Percentiles rank a stretch among this genome's conserved stretches.
These are phyloP conservation scores for Ascochyta pisi DNA, from an alignment of 2,329 filamentous ascomycete species.

Conservation along the genomic window DNA sequence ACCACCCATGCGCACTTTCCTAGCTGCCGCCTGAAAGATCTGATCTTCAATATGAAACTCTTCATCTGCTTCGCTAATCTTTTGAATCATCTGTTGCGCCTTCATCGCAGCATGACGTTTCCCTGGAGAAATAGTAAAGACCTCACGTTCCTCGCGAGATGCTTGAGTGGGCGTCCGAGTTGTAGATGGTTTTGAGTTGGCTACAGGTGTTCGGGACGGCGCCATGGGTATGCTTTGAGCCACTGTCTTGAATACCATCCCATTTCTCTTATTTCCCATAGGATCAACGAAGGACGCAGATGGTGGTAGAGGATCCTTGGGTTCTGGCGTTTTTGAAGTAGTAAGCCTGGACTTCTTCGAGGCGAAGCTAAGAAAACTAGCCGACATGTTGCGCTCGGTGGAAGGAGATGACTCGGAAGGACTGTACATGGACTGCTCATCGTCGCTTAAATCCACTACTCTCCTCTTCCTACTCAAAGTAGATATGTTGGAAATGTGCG, in stretches of 20 bases:
- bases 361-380: neutral
- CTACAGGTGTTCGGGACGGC: neutral
- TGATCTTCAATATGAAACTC: neutral
- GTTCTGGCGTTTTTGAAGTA: neutral
- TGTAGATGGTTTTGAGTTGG: neutral
- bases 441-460: conserved; percentile 1
- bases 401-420: neutral
- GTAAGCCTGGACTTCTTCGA: neutral
- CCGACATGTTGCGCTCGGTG: neutral
- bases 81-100: neutral
- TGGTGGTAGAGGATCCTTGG: neutral
- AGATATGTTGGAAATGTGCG: conserved; percentile 1
- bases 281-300: neutral
- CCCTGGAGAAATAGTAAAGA: neutral
- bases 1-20: neutral
- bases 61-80: neutral
- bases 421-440: conserved; percentile 1
- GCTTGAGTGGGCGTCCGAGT: neutral
- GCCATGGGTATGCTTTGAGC: neutral
- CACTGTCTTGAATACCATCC: conserved; percentile 11
- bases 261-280: conserved; percentile 8
- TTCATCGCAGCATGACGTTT: conserved; percentile 2
- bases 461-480: conserved; percentile 6
- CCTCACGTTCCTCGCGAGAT: neutral
- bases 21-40: neutral